Evolutionary conservation across 495 filamentous ascomycete genomes (phyloP), one percentile per base, ranked within the genome.

Genomic region (Xylaria cubensis): DNA sequence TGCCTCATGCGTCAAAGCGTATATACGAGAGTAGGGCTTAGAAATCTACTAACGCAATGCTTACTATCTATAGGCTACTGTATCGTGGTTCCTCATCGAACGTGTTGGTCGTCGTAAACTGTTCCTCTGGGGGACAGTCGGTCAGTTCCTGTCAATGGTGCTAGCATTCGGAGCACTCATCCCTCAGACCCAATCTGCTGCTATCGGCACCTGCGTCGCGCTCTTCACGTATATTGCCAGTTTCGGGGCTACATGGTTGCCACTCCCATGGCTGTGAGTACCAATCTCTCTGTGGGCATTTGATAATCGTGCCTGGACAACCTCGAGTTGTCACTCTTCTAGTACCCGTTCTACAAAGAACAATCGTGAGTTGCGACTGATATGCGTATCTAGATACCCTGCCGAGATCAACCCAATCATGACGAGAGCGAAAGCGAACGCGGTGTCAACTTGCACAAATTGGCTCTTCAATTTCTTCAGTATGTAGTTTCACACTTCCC

Each of bases 61-160:
- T 71, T 6, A 71, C 48, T 70, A 12, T 36, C 34, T 56, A 21
- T 58, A 71, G 69, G 70, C 92, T 0, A 94, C 92, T 0, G 87
- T 90, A 55, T 94, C 92, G 0, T 95, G 92, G 91, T 94, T 94
- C 81, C 88, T 92, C 76, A 90, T 95, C 68, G 92, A 95, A 84
- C 87, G 86, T 19, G 88, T 90, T 44, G 92, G 92, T 32, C 87
- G 92, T 12, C 87, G 92, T 15, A 91, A 92, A 66, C 83, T 94
- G 41, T 93, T 91, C 81, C 79, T 94, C 4, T 86, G 84, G 63
- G 92, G 92, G 36, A 90, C 89, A 36, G 70, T 91, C 12, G 92
- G 92, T 0, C 92, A 94, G 78, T 86, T 85, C 62, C 75, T 90
- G 17, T 87, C 88, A 62, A 94, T 95, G 93, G 85, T 93, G 26